phyloP scores from a whole-genome alignment of 176 grass and related monocot species.

The Oryza nivara region DNA sequence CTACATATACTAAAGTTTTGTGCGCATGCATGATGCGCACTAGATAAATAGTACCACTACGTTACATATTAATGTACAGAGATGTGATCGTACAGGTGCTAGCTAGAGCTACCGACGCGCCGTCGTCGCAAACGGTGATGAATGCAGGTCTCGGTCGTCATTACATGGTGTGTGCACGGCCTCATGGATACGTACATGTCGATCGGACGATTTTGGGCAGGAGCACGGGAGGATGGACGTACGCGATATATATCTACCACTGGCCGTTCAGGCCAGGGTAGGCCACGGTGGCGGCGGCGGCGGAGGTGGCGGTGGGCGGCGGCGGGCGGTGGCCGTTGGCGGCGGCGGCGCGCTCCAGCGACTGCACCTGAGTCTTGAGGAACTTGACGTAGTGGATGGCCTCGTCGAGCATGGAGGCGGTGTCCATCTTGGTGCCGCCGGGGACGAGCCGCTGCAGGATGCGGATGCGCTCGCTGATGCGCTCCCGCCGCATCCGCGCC shows the following conservation, averaged over 20 bases:
- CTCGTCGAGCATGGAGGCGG: slow-evolving; percentile 96
- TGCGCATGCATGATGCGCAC: too few species aligned
- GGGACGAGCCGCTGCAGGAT: slow-evolving; percentile 91
- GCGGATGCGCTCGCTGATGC: slow-evolving; percentile 97
- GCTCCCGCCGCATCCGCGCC: slow-evolving; percentile 84
- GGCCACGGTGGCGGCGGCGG: background rate
- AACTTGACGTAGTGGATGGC: slow-evolving; percentile 99
- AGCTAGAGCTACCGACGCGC: background rate
- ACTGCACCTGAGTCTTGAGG: slow-evolving; percentile 92
- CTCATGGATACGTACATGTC: background rate
- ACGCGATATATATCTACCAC: slow-evolving; percentile 35
- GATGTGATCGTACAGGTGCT: background rate
- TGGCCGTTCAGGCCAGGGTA: slow-evolving; percentile 30
- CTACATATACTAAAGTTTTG: background rate
- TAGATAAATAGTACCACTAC: background rate
- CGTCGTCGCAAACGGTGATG: background rate
- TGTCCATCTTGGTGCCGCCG: slow-evolving; percentile 97
- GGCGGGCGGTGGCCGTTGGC: slow-evolving; percentile 37
- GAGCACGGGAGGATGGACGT: background rate
- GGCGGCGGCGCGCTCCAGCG: slow-evolving; percentile 66
- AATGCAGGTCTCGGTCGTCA: background rate
- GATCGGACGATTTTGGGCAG: background rate
- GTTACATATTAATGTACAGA: background rate
- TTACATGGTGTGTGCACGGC: background rate
- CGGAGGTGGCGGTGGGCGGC: background rate